phyloP scores from a whole-genome alignment of 2,329 filamentous ascomycete species.

The Fusarium nodosum region DNA sequence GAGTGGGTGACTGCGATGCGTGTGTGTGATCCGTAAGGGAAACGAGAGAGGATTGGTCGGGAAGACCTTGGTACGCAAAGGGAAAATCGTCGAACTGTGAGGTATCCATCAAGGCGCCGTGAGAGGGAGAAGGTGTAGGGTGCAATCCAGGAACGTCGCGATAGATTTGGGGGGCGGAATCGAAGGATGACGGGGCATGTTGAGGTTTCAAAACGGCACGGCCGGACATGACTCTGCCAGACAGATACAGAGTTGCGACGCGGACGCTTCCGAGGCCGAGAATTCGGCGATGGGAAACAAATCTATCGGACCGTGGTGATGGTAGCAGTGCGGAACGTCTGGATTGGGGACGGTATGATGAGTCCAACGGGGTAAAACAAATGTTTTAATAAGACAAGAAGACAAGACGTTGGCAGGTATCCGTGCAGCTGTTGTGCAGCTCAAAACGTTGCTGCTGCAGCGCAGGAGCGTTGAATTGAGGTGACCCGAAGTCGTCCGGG shows the following conservation, averaged over 20 bases:
- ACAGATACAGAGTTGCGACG: conserved; percentile 31
- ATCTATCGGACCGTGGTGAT: conserved; percentile 19
- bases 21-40: conserved; percentile 54
- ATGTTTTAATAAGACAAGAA: conserved; percentile 30
- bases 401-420: conserved; percentile 19
- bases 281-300: conserved; percentile 27
- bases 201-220: conserved; percentile 49
- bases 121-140: conserved; percentile 39
- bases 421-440: conserved; percentile 26
- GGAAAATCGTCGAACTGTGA: conserved; percentile 67
- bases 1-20: conserved; percentile 50
- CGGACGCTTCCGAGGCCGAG: conserved; percentile 38
- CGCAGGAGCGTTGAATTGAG: conserved; percentile 39
- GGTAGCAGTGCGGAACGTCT: conserved; percentile 9
- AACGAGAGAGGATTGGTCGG: conserved; percentile 59
- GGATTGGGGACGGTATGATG: conserved; percentile 8
- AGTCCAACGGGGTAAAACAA: conserved; percentile 22
- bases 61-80: conserved; percentile 62
- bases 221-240: conserved; percentile 51
- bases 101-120: conserved; percentile 58
- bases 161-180: conserved; percentile 47
- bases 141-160: conserved; percentile 44
- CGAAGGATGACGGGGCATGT: conserved; percentile 51
- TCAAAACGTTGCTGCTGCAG: conserved; percentile 32
- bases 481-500: conserved; percentile 41